phyloP scores from a whole-genome alignment of 345 rosid genomes.

The Brassica juncea region DNA sequence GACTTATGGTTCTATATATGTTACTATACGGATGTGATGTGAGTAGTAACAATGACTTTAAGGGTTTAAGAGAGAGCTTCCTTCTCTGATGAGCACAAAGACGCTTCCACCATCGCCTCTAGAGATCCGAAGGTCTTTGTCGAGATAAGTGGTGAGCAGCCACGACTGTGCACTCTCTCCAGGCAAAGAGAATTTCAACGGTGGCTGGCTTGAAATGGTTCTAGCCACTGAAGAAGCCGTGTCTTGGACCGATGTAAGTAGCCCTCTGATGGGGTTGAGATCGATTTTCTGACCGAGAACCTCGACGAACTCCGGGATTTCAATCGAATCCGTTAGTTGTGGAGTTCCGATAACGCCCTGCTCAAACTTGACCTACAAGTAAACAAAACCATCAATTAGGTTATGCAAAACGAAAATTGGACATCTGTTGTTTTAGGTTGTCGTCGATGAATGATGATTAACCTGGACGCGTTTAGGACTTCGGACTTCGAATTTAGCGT shows the following conservation, averaged over 20 bases:
- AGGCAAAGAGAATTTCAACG: constrained; percentile 70
- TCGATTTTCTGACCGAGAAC: constrained; percentile 85
- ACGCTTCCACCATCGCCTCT: constrained; percentile 88
- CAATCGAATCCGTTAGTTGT: constrained; percentile 81
- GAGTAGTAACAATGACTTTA: constrained; percentile 32
- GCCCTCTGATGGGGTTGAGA: constrained; percentile 67
- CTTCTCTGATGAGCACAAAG: constrained; percentile 87
- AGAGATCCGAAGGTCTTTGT: constrained; percentile 79
- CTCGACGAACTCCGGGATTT: constrained; percentile 73
- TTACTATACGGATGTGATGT: background rate
- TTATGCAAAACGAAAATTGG: background rate
- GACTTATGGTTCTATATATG: constrained; percentile 1
- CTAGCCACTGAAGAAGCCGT: constrained; percentile 78
- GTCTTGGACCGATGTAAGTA: constrained; percentile 77
- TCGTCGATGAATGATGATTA: background rate
- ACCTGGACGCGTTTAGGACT: constrained; percentile 96
- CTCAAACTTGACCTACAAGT: constrained; percentile 73
- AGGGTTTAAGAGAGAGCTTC: constrained; percentile 62
- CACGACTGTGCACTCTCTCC: constrained; percentile 71
- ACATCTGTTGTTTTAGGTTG: background rate
- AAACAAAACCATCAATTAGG: background rate
- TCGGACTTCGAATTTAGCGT: constrained; percentile 87
- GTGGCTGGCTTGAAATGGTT: constrained; percentile 91
- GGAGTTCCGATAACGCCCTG: constrained; percentile 96
- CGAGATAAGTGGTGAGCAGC: constrained; percentile 89